phyloP scores from a whole-genome alignment of 495 filamentous ascomycete genomes.

The Daldinia decipiens region DNA sequence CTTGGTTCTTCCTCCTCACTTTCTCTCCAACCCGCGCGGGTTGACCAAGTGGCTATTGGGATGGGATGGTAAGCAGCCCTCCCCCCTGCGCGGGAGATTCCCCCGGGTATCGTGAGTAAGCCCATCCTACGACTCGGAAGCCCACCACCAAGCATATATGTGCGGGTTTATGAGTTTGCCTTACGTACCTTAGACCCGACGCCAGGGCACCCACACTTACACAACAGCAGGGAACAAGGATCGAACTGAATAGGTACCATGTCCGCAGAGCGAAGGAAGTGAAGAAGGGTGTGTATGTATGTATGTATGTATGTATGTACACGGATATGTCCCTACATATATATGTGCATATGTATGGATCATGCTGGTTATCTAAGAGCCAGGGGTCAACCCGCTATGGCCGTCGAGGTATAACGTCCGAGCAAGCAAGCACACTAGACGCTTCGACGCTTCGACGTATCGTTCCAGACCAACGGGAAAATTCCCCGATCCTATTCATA shows the following conservation, averaged over 20 bases:
- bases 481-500: constrained; percentile 26
- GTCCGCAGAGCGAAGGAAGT: not conserved
- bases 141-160: not conserved
- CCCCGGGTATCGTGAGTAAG: constrained; percentile 3
- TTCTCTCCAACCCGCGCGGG: constrained; percentile 5
- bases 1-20: constrained; percentile 1
- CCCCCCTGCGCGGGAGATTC: constrained; percentile 7
- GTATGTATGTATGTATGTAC: constrained; percentile 15
- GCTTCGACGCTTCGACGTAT: not conserved
- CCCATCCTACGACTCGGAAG: constrained; percentile 10
- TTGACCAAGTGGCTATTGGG: not conserved
- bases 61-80: not conserved
- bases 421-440: not conserved
- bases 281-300: too few species aligned
- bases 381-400: not conserved
- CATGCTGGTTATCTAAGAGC: not conserved
- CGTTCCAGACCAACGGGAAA: constrained; percentile 1
- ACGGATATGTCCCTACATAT: not conserved
- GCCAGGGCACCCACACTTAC: constrained; percentile 3
- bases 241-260: not conserved
- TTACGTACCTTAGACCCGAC: constrained; percentile 4
- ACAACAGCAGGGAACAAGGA: not conserved
- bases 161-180: not conserved
- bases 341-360: not conserved
- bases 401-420: not conserved